phyloP scores from a whole-genome alignment of 1,284 basidiomycete species.

The Erythrobasidium hasegawianum region DNA sequence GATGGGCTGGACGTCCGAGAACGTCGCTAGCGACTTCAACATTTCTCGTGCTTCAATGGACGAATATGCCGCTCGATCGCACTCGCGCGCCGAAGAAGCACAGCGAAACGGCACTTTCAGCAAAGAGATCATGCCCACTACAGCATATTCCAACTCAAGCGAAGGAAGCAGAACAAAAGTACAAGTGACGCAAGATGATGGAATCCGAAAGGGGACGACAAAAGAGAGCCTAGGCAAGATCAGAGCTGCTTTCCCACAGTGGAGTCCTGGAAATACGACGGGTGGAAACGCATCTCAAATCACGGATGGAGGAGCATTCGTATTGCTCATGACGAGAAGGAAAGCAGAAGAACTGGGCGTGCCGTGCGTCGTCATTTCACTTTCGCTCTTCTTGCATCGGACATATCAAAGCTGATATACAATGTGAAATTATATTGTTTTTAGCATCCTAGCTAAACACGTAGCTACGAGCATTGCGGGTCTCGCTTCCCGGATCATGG shows the following conservation, averaged over 20 bases:
- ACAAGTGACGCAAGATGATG: slow-evolving; percentile 70
- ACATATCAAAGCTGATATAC: too few species aligned
- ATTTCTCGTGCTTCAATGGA: slow-evolving; percentile 81
- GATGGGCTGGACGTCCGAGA: slow-evolving; percentile 76
- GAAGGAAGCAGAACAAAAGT: slow-evolving; percentile 70
- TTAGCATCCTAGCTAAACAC: slow-evolving; percentile 67
- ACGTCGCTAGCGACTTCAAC: slow-evolving; percentile 62
- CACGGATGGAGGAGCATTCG: slow-evolving; percentile 82
- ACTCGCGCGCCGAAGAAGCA: slow-evolving; percentile 66
- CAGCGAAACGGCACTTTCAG: slow-evolving; percentile 64
- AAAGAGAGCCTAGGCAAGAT: slow-evolving; percentile 65
- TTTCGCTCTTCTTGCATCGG: background rate
- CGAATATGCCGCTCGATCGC: slow-evolving; percentile 71
- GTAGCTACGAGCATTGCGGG: slow-evolving; percentile 70
- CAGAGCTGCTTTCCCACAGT: slow-evolving; percentile 78
- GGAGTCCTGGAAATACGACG: slow-evolving; percentile 70
- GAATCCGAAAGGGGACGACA: slow-evolving; percentile 73
- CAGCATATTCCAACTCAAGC: slow-evolving; percentile 63
- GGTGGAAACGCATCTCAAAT: slow-evolving; percentile 79
- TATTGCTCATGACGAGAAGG: slow-evolving; percentile 74
- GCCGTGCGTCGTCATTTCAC: slow-evolving; percentile 41
- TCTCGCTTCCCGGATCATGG: slow-evolving; percentile 55
- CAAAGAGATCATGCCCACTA: slow-evolving; percentile 74
- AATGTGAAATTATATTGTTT: background rate
- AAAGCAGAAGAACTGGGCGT: slow-evolving; percentile 77